Evolutionary conservation across 148 eudicot species (phyloP).

Genomic region (Fallopia convolvulus): DNA sequence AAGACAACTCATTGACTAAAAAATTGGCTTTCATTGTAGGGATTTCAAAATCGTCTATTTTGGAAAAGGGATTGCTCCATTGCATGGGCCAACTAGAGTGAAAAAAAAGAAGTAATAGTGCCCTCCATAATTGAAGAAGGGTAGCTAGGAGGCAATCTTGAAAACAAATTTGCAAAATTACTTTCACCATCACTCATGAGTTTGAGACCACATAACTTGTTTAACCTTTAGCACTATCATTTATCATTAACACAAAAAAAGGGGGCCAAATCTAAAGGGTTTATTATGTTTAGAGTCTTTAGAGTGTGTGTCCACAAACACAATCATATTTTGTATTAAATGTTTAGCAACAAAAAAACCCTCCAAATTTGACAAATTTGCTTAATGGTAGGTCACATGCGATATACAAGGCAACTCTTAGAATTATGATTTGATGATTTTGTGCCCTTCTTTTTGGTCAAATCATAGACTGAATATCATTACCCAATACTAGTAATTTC

Average conservation of each 20-base stretch:
- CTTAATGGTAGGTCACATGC: background rate
- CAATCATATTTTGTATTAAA: background rate
- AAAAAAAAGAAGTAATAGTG: background rate
- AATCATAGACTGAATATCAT: background rate
- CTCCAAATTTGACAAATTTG: background rate
- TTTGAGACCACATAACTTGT: background rate
- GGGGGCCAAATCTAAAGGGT: background rate
- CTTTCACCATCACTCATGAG: background rate
- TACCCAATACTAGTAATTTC: too few relatives aligned
- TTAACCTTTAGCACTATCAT: background rate
- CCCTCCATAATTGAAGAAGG: conserved; percentile 1
- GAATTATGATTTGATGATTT: background rate
- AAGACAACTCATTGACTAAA: background rate
- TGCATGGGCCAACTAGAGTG: background rate
- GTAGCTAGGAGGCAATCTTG: conserved; percentile 6
- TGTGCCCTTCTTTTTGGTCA: background rate
- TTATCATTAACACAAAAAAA: background rate
- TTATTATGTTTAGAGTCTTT: background rate
- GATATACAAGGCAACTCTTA: background rate
- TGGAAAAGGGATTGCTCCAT: background rate
- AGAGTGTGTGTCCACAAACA: background rate
- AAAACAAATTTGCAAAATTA: background rate
- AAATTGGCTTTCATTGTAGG: background rate
- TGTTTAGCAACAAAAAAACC: background rate
- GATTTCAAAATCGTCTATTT: background rate